Evolutionary conservation across 1,284 basidiomycete genomes (phyloP).

Genomic region (Rhizoctonia solani): DNA sequence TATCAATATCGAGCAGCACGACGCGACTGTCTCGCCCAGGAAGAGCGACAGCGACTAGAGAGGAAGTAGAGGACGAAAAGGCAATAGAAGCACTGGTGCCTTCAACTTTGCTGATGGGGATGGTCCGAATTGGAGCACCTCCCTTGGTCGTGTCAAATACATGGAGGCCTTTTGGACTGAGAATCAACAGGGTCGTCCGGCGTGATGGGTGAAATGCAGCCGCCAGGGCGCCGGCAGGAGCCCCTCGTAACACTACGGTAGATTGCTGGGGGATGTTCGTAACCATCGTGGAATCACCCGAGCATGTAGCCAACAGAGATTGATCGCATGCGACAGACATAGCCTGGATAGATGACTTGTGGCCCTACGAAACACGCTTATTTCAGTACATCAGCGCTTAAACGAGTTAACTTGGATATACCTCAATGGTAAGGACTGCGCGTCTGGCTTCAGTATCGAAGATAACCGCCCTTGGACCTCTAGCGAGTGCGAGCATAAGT

Average conservation of each 20-base stretch:
- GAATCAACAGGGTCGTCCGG: slow-evolving; percentile 60
- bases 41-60: slow-evolving; percentile 61
- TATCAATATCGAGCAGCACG: slow-evolving; percentile 73
- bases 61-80: slow-evolving; percentile 74
- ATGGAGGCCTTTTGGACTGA: slow-evolving; percentile 56
- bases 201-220: slow-evolving; percentile 64
- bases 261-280: slow-evolving; percentile 23
- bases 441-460: slow-evolving; percentile 29
- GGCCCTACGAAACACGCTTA: slow-evolving; percentile 8
- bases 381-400: background rate
- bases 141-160: slow-evolving; percentile 66
- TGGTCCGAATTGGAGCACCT: slow-evolving; percentile 56
- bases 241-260: slow-evolving; percentile 12
- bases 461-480: slow-evolving; percentile 12
- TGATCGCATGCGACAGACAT: slow-evolving; percentile 25
- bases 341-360: slow-evolving; percentile 27
- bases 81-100: slow-evolving; percentile 58
- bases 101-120: slow-evolving; percentile 51
- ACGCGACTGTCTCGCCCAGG: slow-evolving; percentile 58
- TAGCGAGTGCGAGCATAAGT: slow-evolving; percentile 11
- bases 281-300: slow-evolving; percentile 17
- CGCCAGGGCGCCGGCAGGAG: slow-evolving; percentile 41
- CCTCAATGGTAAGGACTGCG: slow-evolving; percentile 15
- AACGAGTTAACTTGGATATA: background rate
- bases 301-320: slow-evolving; percentile 16